Evolutionary conservation across 192 early-diverging fungal genomes (phyloP).

Genomic region (Backusella westeae): DNA sequence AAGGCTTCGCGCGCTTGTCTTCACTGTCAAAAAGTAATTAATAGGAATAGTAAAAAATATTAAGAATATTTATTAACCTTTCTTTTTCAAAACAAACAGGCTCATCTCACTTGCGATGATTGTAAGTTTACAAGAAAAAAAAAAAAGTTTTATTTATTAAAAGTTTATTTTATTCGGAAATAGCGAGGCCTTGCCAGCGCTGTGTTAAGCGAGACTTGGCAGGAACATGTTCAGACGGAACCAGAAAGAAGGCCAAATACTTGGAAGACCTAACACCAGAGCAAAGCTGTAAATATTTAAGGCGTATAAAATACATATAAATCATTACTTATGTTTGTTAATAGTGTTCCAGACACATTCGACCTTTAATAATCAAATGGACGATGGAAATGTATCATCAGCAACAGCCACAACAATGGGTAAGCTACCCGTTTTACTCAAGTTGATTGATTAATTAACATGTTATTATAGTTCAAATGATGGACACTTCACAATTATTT

Average conservation of each 20-base stretch:
- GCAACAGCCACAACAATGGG: slow-evolving; percentile 1
- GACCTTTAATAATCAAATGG: slow-evolving; percentile 39
- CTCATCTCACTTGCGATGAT: slow-evolving; percentile 74
- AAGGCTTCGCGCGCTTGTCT: slow-evolving; percentile 48
- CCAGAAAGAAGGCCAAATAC: slow-evolving; percentile 92
- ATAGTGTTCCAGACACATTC: slow-evolving; percentile 49
- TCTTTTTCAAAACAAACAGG: slow-evolving; percentile 19
- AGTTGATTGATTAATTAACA: background rate
- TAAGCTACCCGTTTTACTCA: slow-evolving; percentile 39
- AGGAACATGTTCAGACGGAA: slow-evolving; percentile 76
- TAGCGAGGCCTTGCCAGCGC: slow-evolving; percentile 82
- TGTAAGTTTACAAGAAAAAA: slow-evolving; percentile 40
- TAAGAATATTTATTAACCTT: background rate
- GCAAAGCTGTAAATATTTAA: slow-evolving; percentile 18
- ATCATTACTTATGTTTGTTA: background rate
- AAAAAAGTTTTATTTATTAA: background rate
- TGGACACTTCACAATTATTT: slow-evolving; percentile 25
- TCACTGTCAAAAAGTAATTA: slow-evolving; percentile 65
- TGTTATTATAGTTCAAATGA: background rate
- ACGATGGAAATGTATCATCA: background rate
- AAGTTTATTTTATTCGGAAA: background rate
- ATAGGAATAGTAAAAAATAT: background rate
- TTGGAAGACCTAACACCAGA: slow-evolving; percentile 64
- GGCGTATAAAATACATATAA: slow-evolving; percentile 9
- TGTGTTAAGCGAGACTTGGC: slow-evolving; percentile 82